Evolutionary conservation across 2,329 filamentous ascomycete genomes (phyloP).

Genomic region (Pseudocercospora crystallina): DNA sequence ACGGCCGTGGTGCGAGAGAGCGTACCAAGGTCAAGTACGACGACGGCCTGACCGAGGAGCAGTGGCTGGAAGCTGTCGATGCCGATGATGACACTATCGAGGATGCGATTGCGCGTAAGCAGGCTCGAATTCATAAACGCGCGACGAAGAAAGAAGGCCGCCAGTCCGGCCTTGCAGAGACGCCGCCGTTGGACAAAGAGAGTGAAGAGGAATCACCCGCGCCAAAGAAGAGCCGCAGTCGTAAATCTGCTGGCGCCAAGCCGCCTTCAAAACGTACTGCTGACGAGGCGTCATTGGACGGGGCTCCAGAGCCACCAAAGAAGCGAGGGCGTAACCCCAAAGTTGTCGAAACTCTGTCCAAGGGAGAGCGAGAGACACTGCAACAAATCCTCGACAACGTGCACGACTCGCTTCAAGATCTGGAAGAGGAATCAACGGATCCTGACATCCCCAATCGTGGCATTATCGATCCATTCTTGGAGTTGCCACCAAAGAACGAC

Average conservation of each 20-base stretch:
- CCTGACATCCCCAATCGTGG: constrained; percentile 64
- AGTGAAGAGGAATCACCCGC: constrained; percentile 70
- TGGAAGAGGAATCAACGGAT: constrained; percentile 72
- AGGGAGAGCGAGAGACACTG: constrained; percentile 71
- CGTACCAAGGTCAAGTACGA: constrained; percentile 93
- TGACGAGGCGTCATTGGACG: constrained; percentile 64
- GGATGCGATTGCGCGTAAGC: constrained; percentile 85
- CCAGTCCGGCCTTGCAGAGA: constrained; percentile 57
- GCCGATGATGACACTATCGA: constrained; percentile 94
- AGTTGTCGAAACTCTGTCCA: constrained; percentile 62
- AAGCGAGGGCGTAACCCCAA: constrained; percentile 72
- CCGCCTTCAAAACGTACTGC: constrained; percentile 80
- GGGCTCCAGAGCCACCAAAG: constrained; percentile 73
- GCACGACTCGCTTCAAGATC: constrained; percentile 76
- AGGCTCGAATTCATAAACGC: constrained; percentile 78
- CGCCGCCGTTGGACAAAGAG: constrained; percentile 74
- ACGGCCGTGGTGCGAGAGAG: constrained; percentile 90
- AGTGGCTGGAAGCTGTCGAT: constrained; percentile 97
- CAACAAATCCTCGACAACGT: constrained; percentile 76
- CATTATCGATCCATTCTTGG: constrained; percentile 92
- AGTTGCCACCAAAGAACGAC: constrained; percentile 81
- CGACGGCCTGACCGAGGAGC: constrained; percentile 95
- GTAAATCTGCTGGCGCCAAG: constrained; percentile 63
- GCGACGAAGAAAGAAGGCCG: constrained; percentile 66
- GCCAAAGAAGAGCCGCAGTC: constrained; percentile 71